phyloP scores from a whole-genome alignment of 345 rosid genomes.

The Laguncularia racemosa region DNA sequence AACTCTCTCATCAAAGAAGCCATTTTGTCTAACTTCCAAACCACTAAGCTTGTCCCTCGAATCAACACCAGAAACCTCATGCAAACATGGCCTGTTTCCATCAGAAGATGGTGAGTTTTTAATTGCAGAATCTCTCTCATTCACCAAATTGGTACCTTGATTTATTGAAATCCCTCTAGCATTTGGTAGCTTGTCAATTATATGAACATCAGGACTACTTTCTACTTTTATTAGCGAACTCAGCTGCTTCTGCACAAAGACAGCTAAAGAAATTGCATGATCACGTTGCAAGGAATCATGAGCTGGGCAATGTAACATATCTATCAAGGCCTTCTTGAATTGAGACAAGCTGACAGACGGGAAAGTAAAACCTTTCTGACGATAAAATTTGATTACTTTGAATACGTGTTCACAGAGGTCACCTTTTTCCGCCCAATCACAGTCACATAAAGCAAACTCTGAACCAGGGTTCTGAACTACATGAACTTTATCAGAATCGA shows the following conservation, averaged over 20 bases:
- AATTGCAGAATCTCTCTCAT: slow-evolving; percentile 6
- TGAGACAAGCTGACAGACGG: slow-evolving; percentile 53
- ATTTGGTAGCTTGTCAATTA: slow-evolving; percentile 15
- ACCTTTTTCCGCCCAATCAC: slow-evolving; percentile 80
- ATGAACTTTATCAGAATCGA: slow-evolving; percentile 41
- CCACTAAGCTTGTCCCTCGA: slow-evolving; percentile 10
- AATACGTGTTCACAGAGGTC: slow-evolving; percentile 74
- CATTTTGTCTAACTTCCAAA: slow-evolving; percentile 1
- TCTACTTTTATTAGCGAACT: slow-evolving; percentile 23
- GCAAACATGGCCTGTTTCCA: slow-evolving; percentile 6
- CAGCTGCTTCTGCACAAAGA: slow-evolving; percentile 51
- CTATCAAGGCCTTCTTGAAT: slow-evolving; percentile 55
- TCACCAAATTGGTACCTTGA: slow-evolving; percentile 12
- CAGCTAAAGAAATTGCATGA: slow-evolving; percentile 64
- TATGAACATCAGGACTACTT: slow-evolving; percentile 12
- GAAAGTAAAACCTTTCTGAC: slow-evolving; percentile 25
- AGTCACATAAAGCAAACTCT: slow-evolving; percentile 65
- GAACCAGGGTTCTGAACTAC: slow-evolving; percentile 81
- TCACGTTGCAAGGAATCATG: slow-evolving; percentile 74
- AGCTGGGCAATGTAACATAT: slow-evolving; percentile 50
- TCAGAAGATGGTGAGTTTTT: slow-evolving; percentile 9
- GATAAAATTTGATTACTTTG: slow-evolving; percentile 43
- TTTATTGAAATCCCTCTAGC: slow-evolving; percentile 6
- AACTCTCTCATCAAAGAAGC: slow-evolving; percentile 11
- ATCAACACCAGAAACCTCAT: slow-evolving; percentile 11